Evolutionary conservation across 164 flowering plant species (phyloP).

Genomic region (Macadamia integrifolia): DNA sequence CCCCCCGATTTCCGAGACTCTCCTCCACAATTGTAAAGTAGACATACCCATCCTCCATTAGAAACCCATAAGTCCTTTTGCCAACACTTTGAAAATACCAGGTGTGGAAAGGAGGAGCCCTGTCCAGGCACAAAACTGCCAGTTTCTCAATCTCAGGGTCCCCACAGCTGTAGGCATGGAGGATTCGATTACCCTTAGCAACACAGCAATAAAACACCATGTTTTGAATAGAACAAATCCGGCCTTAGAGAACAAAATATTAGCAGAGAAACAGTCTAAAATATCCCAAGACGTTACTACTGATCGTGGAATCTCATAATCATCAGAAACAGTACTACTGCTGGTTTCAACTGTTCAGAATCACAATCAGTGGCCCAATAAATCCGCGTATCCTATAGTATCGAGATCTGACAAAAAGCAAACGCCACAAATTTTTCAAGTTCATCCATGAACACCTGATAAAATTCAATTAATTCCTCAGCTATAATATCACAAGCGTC

Average conservation of each 20-base stretch:
- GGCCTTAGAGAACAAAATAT: background rate
- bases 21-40: slow-evolving; percentile 59
- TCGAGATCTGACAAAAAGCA: slow-evolving; percentile 10
- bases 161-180: slow-evolving; percentile 44
- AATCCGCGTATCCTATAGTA: slow-evolving; percentile 4
- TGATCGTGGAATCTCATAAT: background rate
- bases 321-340: background rate
- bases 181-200: slow-evolving; percentile 34
- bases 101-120: slow-evolving; percentile 52
- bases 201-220: slow-evolving; percentile 59
- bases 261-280: background rate
- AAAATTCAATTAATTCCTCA: slow-evolving; percentile 6
- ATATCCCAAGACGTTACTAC: background rate
- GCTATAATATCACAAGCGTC: slow-evolving; percentile 22
- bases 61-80: slow-evolving; percentile 50
- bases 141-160: slow-evolving; percentile 48
- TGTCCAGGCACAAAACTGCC: slow-evolving; percentile 59
- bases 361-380: background rate
- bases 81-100: slow-evolving; percentile 60
- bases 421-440: slow-evolving; percentile 17
- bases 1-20: slow-evolving; percentile 39
- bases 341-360: background rate
- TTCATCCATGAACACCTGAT: slow-evolving; percentile 10
- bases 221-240: slow-evolving; percentile 44
- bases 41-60: slow-evolving; percentile 66